These are phyloP conservation scores for Ustilago lituana DNA, from an alignment of 1,284 basidiomycete species.

Conservation along the genomic window DNA sequence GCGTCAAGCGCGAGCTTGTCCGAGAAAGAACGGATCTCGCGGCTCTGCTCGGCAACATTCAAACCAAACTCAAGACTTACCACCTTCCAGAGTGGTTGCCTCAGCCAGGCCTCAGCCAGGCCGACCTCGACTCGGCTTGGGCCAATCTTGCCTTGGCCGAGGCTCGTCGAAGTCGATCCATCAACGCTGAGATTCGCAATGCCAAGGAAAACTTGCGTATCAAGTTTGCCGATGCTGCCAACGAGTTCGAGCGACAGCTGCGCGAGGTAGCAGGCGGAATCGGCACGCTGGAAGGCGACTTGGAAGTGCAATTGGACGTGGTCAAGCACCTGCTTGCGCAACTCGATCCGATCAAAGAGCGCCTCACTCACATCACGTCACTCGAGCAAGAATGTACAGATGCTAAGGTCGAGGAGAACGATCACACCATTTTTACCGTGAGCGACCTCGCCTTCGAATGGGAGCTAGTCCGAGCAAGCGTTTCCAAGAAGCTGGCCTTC, in stretches of 20 bases:
- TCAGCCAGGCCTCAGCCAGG: slow-evolving; percentile 45
- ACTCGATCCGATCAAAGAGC: slow-evolving; percentile 45
- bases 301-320: slow-evolving; percentile 45
- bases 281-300: slow-evolving; percentile 50
- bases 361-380: slow-evolving; percentile 29
- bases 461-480: slow-evolving; percentile 80
- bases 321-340: slow-evolving; percentile 43
- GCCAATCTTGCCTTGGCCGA: slow-evolving; percentile 78
- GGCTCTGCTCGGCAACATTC: slow-evolving; percentile 89
- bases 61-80: slow-evolving; percentile 93
- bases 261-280: slow-evolving; percentile 50
- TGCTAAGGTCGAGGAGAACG: slow-evolving; percentile 97
- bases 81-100: slow-evolving; percentile 69
- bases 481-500: slow-evolving; percentile 89
- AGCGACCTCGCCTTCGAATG: slow-evolving; percentile 92
- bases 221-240: slow-evolving; percentile 83
- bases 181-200: slow-evolving; percentile 85
- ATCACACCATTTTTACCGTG: slow-evolving; percentile 89
- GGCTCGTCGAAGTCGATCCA: slow-evolving; percentile 79
- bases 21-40: slow-evolving; percentile 88
- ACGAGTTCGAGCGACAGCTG: slow-evolving; percentile 75
- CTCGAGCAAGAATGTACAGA: slow-evolving; percentile 75
- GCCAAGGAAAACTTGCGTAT: slow-evolving; percentile 78
- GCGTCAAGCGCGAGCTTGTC: slow-evolving; percentile 85
- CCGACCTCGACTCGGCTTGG: slow-evolving; percentile 86